A percentile compares a stretch with the other conserved stretches of the same genome.
Evolutionary conservation across 2,329 filamentous ascomycete species (phyloP).

Genomic region (Ascochyta rabiei): DNA sequence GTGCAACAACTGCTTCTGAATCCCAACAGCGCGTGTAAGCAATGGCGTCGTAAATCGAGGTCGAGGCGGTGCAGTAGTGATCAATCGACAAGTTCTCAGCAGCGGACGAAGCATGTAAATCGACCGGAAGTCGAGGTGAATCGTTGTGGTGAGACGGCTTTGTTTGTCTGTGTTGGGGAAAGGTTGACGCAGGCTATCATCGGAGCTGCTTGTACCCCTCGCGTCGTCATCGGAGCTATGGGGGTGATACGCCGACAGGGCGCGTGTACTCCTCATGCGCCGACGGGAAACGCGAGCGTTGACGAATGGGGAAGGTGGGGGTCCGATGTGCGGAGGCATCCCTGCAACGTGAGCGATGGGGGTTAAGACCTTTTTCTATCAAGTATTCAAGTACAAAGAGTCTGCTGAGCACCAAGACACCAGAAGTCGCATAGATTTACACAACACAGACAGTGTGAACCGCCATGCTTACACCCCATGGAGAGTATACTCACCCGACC

Average conservation of each 20-base stretch:
- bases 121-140: not conserved
- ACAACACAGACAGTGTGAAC: too few species aligned
- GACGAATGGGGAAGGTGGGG: slow-evolving; percentile 14
- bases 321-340: slow-evolving; percentile 5
- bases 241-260: too few species aligned
- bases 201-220: slow-evolving; percentile 10
- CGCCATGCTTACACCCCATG: too few species aligned
- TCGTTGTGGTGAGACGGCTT: too few species aligned
- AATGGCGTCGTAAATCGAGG: not conserved
- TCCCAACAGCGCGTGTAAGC: not conserved
- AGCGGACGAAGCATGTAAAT: slow-evolving; percentile 9
- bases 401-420: too few species aligned
- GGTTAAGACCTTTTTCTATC: not conserved
- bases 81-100: slow-evolving; percentile 1
- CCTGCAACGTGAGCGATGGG: not conserved
- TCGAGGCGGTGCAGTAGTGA: not conserved
- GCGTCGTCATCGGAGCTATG: slow-evolving; percentile 4
- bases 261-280: too few species aligned
- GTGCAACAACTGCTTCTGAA: too few species aligned
- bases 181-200: slow-evolving; percentile 32
- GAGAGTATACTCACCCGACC: too few species aligned
- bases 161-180: slow-evolving; percentile 21
- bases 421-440: too few species aligned
- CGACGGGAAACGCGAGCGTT: slow-evolving; percentile 13
- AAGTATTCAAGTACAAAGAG: too few species aligned